Percentiles rank a stretch among this genome's conserved stretches.
These are phyloP conservation scores for apple (Malus domestica) DNA, from an alignment of 306 rosid species.

Conservation along the genomic window ASM211411v1 NC_041799.1:41253501-41254000, in stretches of 20 bases:
- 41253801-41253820: no score
- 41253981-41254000: background rate
- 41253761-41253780: accelerated
- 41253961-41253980: background rate
- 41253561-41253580: no score
- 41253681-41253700: accelerated
- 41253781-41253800: no score
- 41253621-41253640: no score
- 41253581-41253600: accelerated
- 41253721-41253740: accelerated
- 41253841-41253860: background rate
- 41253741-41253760: accelerated
- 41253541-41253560: no score
- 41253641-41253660: no score
- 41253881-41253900: background rate
- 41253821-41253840: no score
- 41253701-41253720: accelerated
- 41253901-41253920: background rate
- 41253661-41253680: no score
- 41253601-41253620: no score
- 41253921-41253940: background rate
- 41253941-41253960: background rate
- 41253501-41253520: no score
- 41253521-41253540: no score
- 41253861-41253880: background rate